Evolutionary conservation across 768 basidiomycete species (phyloP).

Genomic region (Mycena olivaceomarginata): DNA sequence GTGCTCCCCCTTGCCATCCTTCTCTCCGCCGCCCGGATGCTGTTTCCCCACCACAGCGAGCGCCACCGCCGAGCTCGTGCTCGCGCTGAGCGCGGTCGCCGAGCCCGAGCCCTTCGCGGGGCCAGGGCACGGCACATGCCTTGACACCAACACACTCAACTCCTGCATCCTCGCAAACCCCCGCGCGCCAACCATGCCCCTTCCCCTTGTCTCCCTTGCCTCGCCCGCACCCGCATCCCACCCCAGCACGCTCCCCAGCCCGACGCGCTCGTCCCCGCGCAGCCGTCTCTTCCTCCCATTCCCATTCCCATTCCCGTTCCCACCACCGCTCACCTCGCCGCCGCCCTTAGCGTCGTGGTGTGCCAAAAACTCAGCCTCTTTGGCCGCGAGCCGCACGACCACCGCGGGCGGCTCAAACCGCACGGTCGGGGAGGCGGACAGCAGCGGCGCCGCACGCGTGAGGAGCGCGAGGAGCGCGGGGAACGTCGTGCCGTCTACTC

Average conservation of each 20-base stretch:
- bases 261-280: conserved; percentile 75
- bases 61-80: no score
- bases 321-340: no score
- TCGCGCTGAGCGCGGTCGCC: no score
- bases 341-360: no score
- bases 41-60: no score
- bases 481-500: conserved; percentile 55
- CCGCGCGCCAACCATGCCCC: conserved; percentile 67
- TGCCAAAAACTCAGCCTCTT: conserved; percentile 54
- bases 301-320: no score
- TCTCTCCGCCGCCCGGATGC: no score
- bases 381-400: conserved; percentile 68
- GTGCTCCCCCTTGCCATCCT: no score
- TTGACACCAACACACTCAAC: conserved; percentile 70
- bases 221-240: conserved; percentile 66
- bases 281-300: conserved; percentile 52
- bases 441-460: conserved; percentile 57
- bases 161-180: conserved; percentile 79
- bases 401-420: conserved; percentile 67
- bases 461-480: conserved; percentile 62
- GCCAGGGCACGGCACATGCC: conserved; percentile 55
- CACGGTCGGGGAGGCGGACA: conserved; percentile 76
- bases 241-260: conserved; percentile 72
- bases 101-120: no score
- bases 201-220: conserved; percentile 59